Evolutionary conservation across 805 yeast species (phyloP).

Genomic region (Schwanniomyces polymorphus): DNA sequence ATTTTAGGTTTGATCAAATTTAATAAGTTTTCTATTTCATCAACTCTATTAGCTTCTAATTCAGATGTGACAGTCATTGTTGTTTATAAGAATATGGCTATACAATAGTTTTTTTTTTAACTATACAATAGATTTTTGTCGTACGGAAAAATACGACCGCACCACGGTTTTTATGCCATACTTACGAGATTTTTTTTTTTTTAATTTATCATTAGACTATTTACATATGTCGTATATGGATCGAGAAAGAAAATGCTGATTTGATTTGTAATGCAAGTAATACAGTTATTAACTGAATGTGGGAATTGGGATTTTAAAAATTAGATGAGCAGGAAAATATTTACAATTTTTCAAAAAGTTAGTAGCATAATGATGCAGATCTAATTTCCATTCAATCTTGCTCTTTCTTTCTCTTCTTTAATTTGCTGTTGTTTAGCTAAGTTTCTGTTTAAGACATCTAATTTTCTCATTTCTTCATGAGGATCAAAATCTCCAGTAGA

Average conservation of each 20-base stretch:
- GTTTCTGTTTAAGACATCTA: constrained; percentile 59
- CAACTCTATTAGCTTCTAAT: constrained; percentile 51
- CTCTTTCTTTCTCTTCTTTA: constrained; percentile 33
- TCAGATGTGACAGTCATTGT: constrained; percentile 17
- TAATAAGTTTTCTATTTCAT: constrained; percentile 58
- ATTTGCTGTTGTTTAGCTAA: constrained; percentile 30
- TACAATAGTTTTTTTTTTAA: too few relatives aligned
- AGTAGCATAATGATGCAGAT: background rate
- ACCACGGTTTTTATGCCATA: background rate
- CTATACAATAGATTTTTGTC: background rate
- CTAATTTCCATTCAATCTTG: constrained; percentile 4
- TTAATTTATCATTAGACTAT: background rate
- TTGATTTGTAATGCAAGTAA: background rate
- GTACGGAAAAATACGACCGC: background rate
- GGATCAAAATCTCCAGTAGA: constrained; percentile 83
- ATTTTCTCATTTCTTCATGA: constrained; percentile 72
- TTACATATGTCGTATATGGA: background rate
- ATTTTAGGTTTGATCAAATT: constrained; percentile 51
- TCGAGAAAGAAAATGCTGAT: background rate
- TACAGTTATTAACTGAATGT: background rate
- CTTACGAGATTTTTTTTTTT: background rate
- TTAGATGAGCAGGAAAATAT: background rate
- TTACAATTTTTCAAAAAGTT: background rate
- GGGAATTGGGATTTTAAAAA: background rate
- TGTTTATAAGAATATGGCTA: background rate